Percentiles rank a stretch among this genome's conserved stretches.
phyloP scores from a whole-genome alignment of 1,139 yeast species.

The Blastobotrys capitulatus region DNA sequence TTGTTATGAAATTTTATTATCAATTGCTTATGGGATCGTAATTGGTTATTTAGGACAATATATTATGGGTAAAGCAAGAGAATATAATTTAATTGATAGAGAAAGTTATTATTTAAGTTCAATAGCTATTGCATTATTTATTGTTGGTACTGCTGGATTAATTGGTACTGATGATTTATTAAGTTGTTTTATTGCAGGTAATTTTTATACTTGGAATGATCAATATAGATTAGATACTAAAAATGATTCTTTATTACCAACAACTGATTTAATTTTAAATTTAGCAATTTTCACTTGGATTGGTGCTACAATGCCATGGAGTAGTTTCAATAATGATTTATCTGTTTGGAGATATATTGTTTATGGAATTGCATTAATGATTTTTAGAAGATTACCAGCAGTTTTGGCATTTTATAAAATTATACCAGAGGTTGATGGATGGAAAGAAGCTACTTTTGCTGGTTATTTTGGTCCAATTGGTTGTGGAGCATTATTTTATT shows the following conservation, averaged over 20 bases:
- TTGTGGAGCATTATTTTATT: conserved; percentile 38
- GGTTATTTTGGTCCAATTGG: conserved; percentile 46
- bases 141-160: conserved; percentile 43
- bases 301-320: conserved; percentile 38
- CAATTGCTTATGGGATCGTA: conserved; percentile 32
- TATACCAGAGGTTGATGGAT: conserved; percentile 35
- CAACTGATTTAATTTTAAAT: conserved; percentile 34
- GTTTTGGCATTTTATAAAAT: conserved; percentile 32
- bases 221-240: conserved; percentile 31
- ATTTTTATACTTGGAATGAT: conserved; percentile 32
- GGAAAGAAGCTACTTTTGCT: conserved; percentile 38
- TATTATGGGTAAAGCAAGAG: conserved; percentile 25
- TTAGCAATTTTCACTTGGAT: conserved; percentile 35
- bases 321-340: conserved; percentile 19
- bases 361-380: conserved; percentile 29
- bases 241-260: conserved; percentile 31
- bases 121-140: conserved; percentile 64
- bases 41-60: conserved; percentile 32
- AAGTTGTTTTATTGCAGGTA: conserved; percentile 36
- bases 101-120: conserved; percentile 64
- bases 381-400: conserved; percentile 36
- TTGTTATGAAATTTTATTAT: conserved; percentile 34
- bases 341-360: conserved; percentile 34
- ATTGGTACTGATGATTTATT: conserved; percentile 38
- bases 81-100: conserved; percentile 37